Conservation (phyloP, 805 yeast genomes). For the Monosporozyma solicola region DNA sequence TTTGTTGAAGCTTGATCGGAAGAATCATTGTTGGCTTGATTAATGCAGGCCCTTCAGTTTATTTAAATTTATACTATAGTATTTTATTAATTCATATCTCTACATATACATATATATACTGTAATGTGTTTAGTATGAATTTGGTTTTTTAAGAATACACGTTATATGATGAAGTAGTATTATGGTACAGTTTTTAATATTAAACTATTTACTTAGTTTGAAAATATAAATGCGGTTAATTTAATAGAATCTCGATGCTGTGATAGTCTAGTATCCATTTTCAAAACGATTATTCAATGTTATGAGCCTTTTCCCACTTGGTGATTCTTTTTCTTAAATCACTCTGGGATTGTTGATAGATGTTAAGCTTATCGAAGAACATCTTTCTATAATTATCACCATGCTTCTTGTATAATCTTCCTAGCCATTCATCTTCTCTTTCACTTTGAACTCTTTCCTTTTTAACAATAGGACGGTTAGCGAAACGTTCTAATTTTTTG, state of each 20-base stretch:
- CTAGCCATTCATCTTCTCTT: slow-evolving; percentile 70
- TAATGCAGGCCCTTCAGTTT: background rate
- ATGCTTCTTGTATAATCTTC: slow-evolving; percentile 55
- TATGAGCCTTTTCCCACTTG: slow-evolving; percentile 55
- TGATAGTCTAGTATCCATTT: background rate
- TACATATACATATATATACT: background rate
- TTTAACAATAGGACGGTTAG: slow-evolving; percentile 34
- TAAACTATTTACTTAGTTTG: background rate
- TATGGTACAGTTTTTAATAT: background rate
- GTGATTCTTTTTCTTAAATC: slow-evolving; percentile 63
- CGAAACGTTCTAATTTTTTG: slow-evolving; percentile 55
- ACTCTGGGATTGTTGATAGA: slow-evolving; percentile 76
- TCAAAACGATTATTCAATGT: slow-evolving; percentile 17
- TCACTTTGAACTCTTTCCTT: slow-evolving; percentile 52
- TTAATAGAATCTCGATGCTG: background rate
- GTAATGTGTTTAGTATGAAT: background rate
- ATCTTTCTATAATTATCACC: slow-evolving; percentile 84
- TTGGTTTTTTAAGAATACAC: background rate
- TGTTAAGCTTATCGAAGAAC: slow-evolving; percentile 88
- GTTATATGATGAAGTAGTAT: background rate
- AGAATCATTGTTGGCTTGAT: background rate
- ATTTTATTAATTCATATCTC: background rate
- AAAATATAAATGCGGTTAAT: background rate
- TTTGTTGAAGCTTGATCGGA: slow-evolving; percentile 53
- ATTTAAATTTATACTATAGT: background rate